Percentiles rank a stretch among this genome's conserved stretches.
phyloP scores from a whole-genome alignment of 2,329 filamentous ascomycete species.

The Colletotrichum orbiculare region DNA sequence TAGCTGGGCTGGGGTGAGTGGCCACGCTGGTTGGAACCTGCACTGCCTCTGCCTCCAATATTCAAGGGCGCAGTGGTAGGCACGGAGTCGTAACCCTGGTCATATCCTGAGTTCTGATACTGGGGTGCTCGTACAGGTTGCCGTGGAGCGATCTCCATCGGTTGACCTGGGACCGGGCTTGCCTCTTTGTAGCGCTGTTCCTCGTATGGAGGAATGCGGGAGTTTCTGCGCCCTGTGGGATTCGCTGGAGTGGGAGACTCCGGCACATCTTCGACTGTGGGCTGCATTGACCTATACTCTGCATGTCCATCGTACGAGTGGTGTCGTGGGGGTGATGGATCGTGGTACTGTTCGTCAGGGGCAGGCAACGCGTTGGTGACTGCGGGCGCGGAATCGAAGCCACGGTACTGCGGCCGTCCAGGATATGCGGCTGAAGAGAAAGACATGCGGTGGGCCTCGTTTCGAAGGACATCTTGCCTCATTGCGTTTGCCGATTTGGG shows the following conservation, averaged over 20 bases:
- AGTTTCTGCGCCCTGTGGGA: slow-evolving; percentile 42
- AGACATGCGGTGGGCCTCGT: slow-evolving; percentile 66
- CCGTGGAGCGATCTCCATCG: slow-evolving; percentile 11
- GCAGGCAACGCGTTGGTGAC: slow-evolving; percentile 46
- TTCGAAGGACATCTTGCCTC: slow-evolving; percentile 68
- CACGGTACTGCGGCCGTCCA: slow-evolving; percentile 64
- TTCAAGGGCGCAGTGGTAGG: slow-evolving; percentile 58
- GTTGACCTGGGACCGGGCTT: slow-evolving; percentile 12
- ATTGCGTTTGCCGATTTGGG: slow-evolving; percentile 60
- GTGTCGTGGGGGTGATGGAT: slow-evolving; percentile 55
- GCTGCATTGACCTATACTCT: slow-evolving; percentile 66
- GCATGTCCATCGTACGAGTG: slow-evolving; percentile 63
- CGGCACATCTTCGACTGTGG: slow-evolving; percentile 72
- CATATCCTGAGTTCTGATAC: slow-evolving; percentile 49
- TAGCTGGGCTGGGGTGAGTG: slow-evolving; percentile 25
- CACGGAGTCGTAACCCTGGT: slow-evolving; percentile 48
- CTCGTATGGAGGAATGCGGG: slow-evolving; percentile 41
- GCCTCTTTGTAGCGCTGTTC: slow-evolving; percentile 38
- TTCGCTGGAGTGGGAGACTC: slow-evolving; percentile 56
- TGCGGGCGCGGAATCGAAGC: slow-evolving; percentile 59
- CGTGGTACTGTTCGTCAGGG: slow-evolving; percentile 45
- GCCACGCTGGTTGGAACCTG: slow-evolving; percentile 30
- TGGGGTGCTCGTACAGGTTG: slow-evolving; percentile 36
- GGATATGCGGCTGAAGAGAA: slow-evolving; percentile 57
- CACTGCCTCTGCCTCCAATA: slow-evolving; percentile 50